Evolutionary conservation across 495 filamentous ascomycete species (phyloP), one percentile per base, ranked within the genome.

Genomic region (Margaritispora aquatica): DNA sequence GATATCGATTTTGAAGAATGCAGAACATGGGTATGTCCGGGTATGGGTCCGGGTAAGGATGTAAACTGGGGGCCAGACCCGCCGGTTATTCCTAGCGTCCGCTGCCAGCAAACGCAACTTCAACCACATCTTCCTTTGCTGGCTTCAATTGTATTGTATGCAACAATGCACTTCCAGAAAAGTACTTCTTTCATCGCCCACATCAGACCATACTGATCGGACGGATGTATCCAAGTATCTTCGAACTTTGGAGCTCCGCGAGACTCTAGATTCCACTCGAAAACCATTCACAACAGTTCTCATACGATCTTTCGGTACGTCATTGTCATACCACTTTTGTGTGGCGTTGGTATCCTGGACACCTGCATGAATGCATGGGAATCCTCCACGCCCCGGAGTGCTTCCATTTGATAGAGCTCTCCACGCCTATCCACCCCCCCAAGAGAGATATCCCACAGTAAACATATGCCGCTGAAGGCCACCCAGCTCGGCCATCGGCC

Each of bases 261-360:
- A n/a, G 19, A n/a, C 38, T n/a, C 38, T n/a, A 44, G 38, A 44
- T 7, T 44, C 38, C 19, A n/a, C 38, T 15, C 19, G 3, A 2
- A n/a, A 44, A 2, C 15, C 17, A 2, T n/a, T 44, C 38, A n/a
- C 15, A 8, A 15, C 19, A 3, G 3, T 17, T 10, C 38, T 44
- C 38, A 44, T 44, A 44, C 38, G 38, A 44, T 44, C 20, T 26
- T 34, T 26, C 17, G 27, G 2, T 34, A 7, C 26, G 51, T 54
- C 51, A 54, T 54, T 34, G 21, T 34, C 51, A 54, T 7, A 21
- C 51, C 51, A 54, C 51, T 34, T 54, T 54, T 9, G 20, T 29
- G 51, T 36, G 51, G 51, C 51, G 51, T 20, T 31, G 3, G 11
- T 44, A 44, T 15, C 38, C 38, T 44, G 7, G 38, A 8, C 3